Base-by-base conservation (phyloP, 2,329 filamentous ascomycete genomes). In the Claviceps cyperi region DNA sequence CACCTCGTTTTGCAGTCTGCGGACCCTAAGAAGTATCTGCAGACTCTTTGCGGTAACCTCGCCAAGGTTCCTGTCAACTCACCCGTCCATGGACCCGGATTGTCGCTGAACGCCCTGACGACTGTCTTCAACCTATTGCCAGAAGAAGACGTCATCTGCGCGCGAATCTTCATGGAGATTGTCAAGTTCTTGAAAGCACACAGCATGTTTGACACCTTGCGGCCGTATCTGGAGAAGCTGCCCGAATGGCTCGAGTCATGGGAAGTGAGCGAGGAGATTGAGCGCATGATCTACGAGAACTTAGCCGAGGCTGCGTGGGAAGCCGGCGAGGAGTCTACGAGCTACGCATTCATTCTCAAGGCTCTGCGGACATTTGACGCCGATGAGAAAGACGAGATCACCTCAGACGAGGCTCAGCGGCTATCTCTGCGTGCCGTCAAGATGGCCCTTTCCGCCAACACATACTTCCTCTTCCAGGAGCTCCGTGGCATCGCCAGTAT, bases 61-160 rank as follows among this genome's bases (percentile, higher is more conserved):
- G 80, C 81, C 57, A 84, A 87, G 66, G 91, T 92, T 56, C 81
- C 97, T 64, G 80, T 83, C 54, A 86, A 86, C 54, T 94, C 91
- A 47, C 86, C 89, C 49, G 74, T 83, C 59, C 90, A 95, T 71
- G 88, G 90, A 59, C 76, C 84, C 55, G 84, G 85, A 47, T 79
- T 98, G 57, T 88, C 89, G 56, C 83, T 97, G 59, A 89, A 88
- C 58, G 85, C 92, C 59, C 80, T 98, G 59, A 89, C 87, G 64
- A 96, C 90, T 60, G 81, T 98, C 63, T 98, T 97, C 83, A 98
- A 98, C 77, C 84, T 94, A 57, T 78, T 97, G 58, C 72, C 82
- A 58, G 72, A 82, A 54, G 74, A 82, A 62, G 84, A 89, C 64
- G 83, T 87, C 50, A 78, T 86, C 63, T 83, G 92, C 54, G 95